Base-by-base conservation (phyloP, 169 alveolate species). In the Theileria equi region DNA sequence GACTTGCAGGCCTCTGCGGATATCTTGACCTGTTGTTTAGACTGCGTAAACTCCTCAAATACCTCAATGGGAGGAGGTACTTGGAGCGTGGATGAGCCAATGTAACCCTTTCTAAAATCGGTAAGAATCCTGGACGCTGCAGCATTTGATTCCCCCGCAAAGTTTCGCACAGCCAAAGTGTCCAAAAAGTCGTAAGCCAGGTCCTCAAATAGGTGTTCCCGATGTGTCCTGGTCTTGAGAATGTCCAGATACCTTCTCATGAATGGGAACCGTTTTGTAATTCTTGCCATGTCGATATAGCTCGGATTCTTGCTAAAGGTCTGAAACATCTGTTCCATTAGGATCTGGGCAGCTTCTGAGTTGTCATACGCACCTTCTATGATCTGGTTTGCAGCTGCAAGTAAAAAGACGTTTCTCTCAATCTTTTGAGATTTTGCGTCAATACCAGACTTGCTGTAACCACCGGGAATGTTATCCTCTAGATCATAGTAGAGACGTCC, bases 61-160 rank as follows among this genome's bases (percentile, higher is more conserved):
- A 13, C n/a, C n/a, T 38, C 45, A 13, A 38, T 38, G n/a, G 57
- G 66, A 38, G 85, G 88, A 2, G 94, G 94, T 3, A 72, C 65
- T 70, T 86, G 89, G 36, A 89, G 62, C 21, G 94, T 85, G 40
- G 74, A 57, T 29, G 84, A 40, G 4, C 94, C 94, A n/a, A 83
- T 77, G 63, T 79, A 80, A 21, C 90, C 82, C 44, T 86, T 85
- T 31, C 88, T 36, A 53, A 89, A 79, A 59, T 89, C 94, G 23
- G 89, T 68, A 28, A 89, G 88, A 3, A 89, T 62, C n/a, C 94
- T 79, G 79, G 80, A 72, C 19, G 94, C 81, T 3, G 94, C 94
- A 1, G 88, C 84, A 25, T 88, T 82, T 32, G 70, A 41, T 54
- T 86, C 82, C 47, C 82, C 73, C 1, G 59, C 71, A 38, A 59